Evolutionary conservation across 495 filamentous ascomycete species (phyloP), one percentile per base, ranked within the genome.

Genomic region (Diplogelasinospora grovesii): DNA sequence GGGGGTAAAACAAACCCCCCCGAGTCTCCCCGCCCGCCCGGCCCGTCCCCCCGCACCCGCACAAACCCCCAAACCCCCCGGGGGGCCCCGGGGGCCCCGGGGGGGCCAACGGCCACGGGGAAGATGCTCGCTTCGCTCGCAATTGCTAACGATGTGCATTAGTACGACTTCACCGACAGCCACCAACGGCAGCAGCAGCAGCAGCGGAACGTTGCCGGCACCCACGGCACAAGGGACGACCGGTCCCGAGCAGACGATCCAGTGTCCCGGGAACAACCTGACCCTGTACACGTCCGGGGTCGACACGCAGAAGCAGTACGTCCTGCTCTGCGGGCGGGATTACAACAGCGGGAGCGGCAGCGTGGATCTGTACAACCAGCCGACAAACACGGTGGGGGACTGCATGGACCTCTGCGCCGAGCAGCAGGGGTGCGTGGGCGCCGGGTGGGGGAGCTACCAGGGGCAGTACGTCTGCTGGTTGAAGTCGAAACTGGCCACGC

Each of bases 401-500:
- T 67, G 63, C 27, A 55, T 67, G 15, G 49, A 58, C 14, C 32
- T 38, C 0, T 65, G 63, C 29, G 57, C 57, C 13, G 5, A 24
- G 4, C 25, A 41, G 21, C 23, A 35, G 0, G 50, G 36, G 2
- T 67, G 63, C 33, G 51, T 61, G 2, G 63, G 54, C 13, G 61
- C 56, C 1, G 60, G 63, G 1, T 65, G 59, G 59, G 63, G 63
- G 3, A 30, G 36, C 9, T 50, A 52, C 21, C 0, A 47, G 1
- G 57, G 49, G 20, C 43, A 45, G 21, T 63, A 56, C 35, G 53
- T 59, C 43, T 65, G 61, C 57, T 72, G 60, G 65, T 6, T 79
- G 65, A 61, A 82, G 74, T 64, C 67, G 64, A 42, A 57, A 65
- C 46, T 78, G 62, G 34, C 79, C 63, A 9, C 61, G 71, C 44